Conservation (phyloP, 169 alveolate genomes). For the Plasmodium cynomolgi region DNA sequence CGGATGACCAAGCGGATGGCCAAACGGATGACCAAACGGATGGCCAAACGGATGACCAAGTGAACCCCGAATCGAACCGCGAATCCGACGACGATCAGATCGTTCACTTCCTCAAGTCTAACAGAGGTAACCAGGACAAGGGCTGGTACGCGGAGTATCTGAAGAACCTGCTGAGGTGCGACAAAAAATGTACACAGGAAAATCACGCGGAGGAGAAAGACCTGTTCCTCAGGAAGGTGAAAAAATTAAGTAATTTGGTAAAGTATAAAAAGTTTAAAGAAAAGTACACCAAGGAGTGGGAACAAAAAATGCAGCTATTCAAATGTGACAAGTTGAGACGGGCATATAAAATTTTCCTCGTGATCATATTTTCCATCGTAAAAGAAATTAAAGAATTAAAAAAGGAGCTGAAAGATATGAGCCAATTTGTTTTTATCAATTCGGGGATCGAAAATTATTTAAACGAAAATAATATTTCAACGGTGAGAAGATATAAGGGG, state of each 20-base stretch:
- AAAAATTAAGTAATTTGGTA: slow-evolving; percentile 42
- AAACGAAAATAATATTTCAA: slow-evolving; percentile 48
- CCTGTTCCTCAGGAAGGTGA: slow-evolving; percentile 34
- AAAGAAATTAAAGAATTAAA: slow-evolving; percentile 49
- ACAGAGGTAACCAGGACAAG: not conserved
- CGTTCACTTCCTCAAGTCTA: slow-evolving; percentile 23
- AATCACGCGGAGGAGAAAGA: slow-evolving; percentile 43
- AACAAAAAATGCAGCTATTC: not conserved
- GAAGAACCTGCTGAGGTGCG: slow-evolving; percentile 14
- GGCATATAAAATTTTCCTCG: slow-evolving; percentile 53
- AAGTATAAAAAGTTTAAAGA: slow-evolving; percentile 56
- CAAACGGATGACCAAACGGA: too few relatives aligned
- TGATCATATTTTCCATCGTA: slow-evolving; percentile 32
- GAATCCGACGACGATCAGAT: not conserved
- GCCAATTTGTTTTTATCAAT: slow-evolving; percentile 62
- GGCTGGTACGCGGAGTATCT: slow-evolving; percentile 10
- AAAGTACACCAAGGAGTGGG: slow-evolving; percentile 18
- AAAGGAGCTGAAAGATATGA: slow-evolving; percentile 43
- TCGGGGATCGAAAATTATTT: slow-evolving; percentile 66
- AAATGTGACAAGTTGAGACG: slow-evolving; percentile 48
- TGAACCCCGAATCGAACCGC: not conserved
- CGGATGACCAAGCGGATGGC: too few relatives aligned
- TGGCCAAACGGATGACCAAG: not conserved
- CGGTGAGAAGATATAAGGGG: not conserved
- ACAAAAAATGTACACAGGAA: slow-evolving; percentile 11